These are phyloP conservation scores for Raffaelea ambrosiae DNA, from an alignment of 2,329 filamentous ascomycete species.

Conservation along the genomic window DNA sequence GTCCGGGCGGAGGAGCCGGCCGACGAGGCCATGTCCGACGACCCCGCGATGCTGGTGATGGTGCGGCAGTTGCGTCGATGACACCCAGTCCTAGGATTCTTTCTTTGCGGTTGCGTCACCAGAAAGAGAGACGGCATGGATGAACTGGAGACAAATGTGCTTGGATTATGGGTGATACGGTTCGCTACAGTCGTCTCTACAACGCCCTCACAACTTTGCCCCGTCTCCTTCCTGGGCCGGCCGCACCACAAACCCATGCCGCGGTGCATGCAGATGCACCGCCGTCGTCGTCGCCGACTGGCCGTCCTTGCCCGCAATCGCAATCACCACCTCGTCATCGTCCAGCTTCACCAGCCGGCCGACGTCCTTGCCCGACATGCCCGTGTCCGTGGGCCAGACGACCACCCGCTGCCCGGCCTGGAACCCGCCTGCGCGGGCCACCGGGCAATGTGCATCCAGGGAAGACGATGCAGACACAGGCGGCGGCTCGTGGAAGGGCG, in stretches of 20 bases:
- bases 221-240: conserved; percentile 14
- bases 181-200: background rate
- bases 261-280: conserved; percentile 52
- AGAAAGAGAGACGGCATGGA: too few relatives aligned
- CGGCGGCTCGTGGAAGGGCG: conserved; percentile 38
- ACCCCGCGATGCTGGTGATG: too few relatives aligned
- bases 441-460: conserved; percentile 30
- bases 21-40: too few relatives aligned
- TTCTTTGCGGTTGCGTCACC: too few relatives aligned
- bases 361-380: conserved; percentile 46
- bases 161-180: too few relatives aligned
- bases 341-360: conserved; percentile 47
- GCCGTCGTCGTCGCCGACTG: conserved; percentile 22
- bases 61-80: too few relatives aligned
- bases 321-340: conserved; percentile 48
- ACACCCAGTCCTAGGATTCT: too few relatives aligned
- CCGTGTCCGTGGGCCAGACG: conserved; percentile 56
- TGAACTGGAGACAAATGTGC: too few relatives aligned
- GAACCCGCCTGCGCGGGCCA: conserved; percentile 36
- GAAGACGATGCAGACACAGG: background rate
- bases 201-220: conserved; percentile 8
- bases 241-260: conserved; percentile 46
- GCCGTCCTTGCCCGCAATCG: conserved; percentile 26
- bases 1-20: too few relatives aligned
- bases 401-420: conserved; percentile 44